A percentile compares a stretch with the other conserved stretches of the same genome.
These are phyloP conservation scores for Cyberlindnera euphorbiae DNA, from an alignment of 805 yeast genomes.

Conservation along the genomic window DNA sequence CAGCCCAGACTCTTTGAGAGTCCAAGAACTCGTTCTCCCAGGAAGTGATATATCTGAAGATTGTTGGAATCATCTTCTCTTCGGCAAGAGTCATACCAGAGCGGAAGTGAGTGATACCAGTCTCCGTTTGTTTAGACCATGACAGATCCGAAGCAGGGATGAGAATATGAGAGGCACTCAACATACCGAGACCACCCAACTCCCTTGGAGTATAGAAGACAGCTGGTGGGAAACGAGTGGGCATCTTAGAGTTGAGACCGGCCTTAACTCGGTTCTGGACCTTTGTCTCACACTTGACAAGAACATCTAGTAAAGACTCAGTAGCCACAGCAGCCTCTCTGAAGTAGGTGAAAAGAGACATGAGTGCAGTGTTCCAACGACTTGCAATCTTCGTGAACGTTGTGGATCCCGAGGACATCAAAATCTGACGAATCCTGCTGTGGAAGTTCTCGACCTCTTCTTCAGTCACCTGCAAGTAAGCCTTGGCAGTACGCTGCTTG, in stretches of 20 bases:
- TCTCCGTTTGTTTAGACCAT: constrained; percentile 91
- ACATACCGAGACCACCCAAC: constrained; percentile 95
- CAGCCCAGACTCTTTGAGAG: constrained; percentile 97
- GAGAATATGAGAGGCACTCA: constrained; percentile 92
- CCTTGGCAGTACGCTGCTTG: constrained; percentile 85
- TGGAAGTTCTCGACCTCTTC: constrained; percentile 78
- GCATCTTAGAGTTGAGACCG: constrained; percentile 97
- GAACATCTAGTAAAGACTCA: constrained; percentile 64
- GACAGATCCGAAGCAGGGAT: constrained; percentile 90
- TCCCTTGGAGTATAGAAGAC: constrained; percentile 98
- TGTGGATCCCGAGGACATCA: constrained; percentile 94
- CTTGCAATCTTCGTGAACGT: constrained; percentile 92
- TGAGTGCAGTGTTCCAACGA: constrained; percentile 91
- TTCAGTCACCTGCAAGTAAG: constrained; percentile 76
- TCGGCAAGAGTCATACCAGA: constrained; percentile 87
- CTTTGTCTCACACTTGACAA: constrained; percentile 89
- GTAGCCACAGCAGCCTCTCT: constrained; percentile 92
- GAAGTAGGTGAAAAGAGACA: constrained; percentile 81
- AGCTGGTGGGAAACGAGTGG: constrained; percentile 97
- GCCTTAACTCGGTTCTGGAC: constrained; percentile 91
- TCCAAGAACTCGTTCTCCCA: constrained; percentile 97
- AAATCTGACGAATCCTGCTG: constrained; percentile 78
- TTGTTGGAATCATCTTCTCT: constrained; percentile 81
- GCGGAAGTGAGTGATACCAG: constrained; percentile 91
- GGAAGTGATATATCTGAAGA: constrained; percentile 85